Evolutionary conservation across 1,139 yeast genomes (phyloP), one percentile per base, ranked within the genome.

Genomic region (Protomyces macrosporus): DNA sequence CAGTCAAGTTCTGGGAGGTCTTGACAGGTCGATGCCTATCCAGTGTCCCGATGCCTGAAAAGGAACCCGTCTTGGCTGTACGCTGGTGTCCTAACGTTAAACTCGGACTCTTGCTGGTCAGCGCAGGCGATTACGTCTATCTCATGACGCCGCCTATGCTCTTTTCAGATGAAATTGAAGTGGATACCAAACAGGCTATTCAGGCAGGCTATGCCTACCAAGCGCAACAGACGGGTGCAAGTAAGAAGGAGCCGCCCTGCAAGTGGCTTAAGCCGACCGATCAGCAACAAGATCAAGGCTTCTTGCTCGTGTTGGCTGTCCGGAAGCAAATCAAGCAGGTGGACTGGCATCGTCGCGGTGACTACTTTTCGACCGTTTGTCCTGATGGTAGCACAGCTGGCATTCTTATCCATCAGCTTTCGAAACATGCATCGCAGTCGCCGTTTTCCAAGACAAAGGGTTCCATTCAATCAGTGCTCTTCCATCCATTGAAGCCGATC

Each of bases 261-360:
- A 84, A 86, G 74, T 93, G 98, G 98, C 81, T 83, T 67, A 87
- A 90, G 67, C 96, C 98, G 55, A 82, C 85, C 32, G 76, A 81
- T 61, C 82, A 82, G 68, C 86, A 86, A 70, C 79, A 82, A 53
- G 77, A 76, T 57, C 80, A 82, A 68, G 96, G 96, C 60, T 84
- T 91, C 51, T 82, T 89, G 10, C 87, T 90, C 7, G 85, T 89
- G 37, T 84, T 93, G 67, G 76, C 82, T 14, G 79, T 85, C 69
- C 82, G 86, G 67, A 88, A 86, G 74, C 81, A 89, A 0, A 83
- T 93, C 69, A 90, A 90, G 77, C 87, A 86, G 72, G 71, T 93
- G 16, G 83, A 96, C 69, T 93, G 99, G 99, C 99, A 93, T 75
- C 83, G 97, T 75, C 87, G 88, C 72, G 99, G 98, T 72, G 98